Percentiles rank a stretch among this genome's conserved stretches.
Conservation (phyloP, 805 yeast genomes). For the Candida verbasci region DNA sequence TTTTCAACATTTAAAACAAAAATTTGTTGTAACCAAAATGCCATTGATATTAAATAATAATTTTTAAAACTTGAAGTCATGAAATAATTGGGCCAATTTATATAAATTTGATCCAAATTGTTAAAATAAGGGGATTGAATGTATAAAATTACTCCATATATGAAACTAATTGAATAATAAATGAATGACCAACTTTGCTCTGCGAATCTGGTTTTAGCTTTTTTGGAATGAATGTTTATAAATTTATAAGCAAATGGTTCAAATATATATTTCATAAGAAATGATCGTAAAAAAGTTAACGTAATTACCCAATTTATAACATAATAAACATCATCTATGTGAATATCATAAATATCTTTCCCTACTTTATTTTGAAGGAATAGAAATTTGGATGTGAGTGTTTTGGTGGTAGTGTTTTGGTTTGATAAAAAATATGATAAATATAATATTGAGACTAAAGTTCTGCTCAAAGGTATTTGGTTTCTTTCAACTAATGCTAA, state of each 20-base stretch:
- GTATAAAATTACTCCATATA: conserved; percentile 56
- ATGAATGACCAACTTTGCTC: conserved; percentile 81
- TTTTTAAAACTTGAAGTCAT: conserved; percentile 51
- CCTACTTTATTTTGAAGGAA: conserved; percentile 26
- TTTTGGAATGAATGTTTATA: conserved; percentile 42
- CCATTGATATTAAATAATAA: conserved; percentile 70
- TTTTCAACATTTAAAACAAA: conserved; percentile 74
- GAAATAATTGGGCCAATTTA: conserved; percentile 70
- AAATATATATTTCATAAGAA: conserved; percentile 54
- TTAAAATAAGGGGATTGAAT: conserved; percentile 54
- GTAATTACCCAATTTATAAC: conserved; percentile 52
- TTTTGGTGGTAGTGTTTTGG: conserved; percentile 13
- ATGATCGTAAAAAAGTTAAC: conserved; percentile 54
- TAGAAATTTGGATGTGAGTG: conserved; percentile 29
- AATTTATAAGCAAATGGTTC: conserved; percentile 48
- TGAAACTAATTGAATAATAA: conserved; percentile 55
- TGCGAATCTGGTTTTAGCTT: conserved; percentile 64
- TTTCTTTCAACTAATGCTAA: conserved; percentile 30
- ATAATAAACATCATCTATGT: conserved; percentile 50
- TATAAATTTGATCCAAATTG: conserved; percentile 55
- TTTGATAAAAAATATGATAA: conserved; percentile 17
- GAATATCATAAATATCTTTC: conserved; percentile 45
- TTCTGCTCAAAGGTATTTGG: conserved; percentile 30
- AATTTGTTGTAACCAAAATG: conserved; percentile 78
- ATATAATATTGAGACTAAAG: conserved; percentile 22